A percentile compares a stretch with the other conserved stretches of the same genome.
phyloP scores from a whole-genome alignment of 345 rosid genomes.

The Hirschfeldia incana region DNA sequence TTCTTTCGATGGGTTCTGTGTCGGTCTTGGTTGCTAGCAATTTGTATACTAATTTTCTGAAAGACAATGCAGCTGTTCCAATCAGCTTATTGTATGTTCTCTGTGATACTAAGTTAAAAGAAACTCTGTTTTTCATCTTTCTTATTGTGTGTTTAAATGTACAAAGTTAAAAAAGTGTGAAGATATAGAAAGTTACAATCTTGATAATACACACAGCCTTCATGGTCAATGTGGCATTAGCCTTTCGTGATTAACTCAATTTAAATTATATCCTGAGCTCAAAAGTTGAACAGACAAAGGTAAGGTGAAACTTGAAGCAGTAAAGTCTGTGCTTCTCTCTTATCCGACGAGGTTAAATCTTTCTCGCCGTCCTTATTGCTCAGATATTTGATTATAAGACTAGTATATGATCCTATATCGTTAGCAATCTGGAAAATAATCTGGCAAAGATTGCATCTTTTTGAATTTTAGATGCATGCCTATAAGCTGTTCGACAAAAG shows the following conservation, averaged over 20 bases:
- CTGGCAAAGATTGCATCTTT: neutral
- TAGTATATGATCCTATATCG: neutral
- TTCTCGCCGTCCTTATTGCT: neutral
- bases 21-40: neutral
- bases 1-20: neutral
- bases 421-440: neutral
- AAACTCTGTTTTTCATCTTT: neutral
- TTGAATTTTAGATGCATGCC: neutral
- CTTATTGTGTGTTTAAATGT: neutral
- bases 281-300: neutral
- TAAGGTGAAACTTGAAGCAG: neutral
- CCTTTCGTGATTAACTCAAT: neutral
- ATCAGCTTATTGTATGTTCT: constrained; percentile 19
- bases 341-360: neutral
- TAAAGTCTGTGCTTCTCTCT: neutral
- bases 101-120: neutral
- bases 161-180: neutral
- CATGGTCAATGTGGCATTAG: neutral
- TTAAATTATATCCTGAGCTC: neutral
- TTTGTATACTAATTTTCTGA: constrained; percentile 2
- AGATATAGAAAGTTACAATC: neutral
- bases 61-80: neutral
- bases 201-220: neutral
- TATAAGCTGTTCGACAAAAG: constrained; percentile 26
- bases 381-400: neutral